These are phyloP conservation scores for Rhodamnia rubescens DNA, from an alignment of 345 rosid genomes.

Conservation along the genomic window DNA sequence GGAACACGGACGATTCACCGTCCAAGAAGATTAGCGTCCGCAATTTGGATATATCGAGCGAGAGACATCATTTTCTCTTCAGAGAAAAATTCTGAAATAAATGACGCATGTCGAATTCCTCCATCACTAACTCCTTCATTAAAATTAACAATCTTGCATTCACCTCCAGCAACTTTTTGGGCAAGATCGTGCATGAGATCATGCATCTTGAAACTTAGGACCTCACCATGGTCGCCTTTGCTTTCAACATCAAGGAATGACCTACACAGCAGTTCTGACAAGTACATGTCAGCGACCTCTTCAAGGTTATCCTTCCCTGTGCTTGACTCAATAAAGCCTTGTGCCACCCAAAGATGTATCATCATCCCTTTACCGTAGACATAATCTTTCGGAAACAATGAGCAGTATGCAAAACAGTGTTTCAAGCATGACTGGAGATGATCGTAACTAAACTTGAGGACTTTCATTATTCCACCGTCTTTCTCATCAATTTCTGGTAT, in stretches of 20 bases:
- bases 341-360: neutral
- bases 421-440: too few relatives aligned
- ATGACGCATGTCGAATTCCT: neutral
- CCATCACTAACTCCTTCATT: fast-evolving
- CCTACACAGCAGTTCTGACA: neutral
- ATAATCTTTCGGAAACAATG: too few relatives aligned
- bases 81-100: fast-evolving
- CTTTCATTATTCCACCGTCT: too few relatives aligned
- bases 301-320: neutral
- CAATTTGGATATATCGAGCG: neutral
- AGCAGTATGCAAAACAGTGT: too few relatives aligned
- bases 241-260: neutral
- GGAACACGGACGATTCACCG: too few relatives aligned
- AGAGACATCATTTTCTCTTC: neutral
- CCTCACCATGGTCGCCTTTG: neutral
- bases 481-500: too few relatives aligned
- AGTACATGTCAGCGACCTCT: neutral
- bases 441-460: too few relatives aligned
- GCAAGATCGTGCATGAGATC: neutral
- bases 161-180: neutral
- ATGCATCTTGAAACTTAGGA: neutral
- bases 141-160: neutral
- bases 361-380: neutral
- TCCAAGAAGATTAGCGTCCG: fast-evolving
- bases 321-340: neutral